Evolutionary conservation across 208 protist genomes (phyloP), one percentile per base, ranked within the genome.

Genomic region (Tritrichomonas musculus): DNA sequence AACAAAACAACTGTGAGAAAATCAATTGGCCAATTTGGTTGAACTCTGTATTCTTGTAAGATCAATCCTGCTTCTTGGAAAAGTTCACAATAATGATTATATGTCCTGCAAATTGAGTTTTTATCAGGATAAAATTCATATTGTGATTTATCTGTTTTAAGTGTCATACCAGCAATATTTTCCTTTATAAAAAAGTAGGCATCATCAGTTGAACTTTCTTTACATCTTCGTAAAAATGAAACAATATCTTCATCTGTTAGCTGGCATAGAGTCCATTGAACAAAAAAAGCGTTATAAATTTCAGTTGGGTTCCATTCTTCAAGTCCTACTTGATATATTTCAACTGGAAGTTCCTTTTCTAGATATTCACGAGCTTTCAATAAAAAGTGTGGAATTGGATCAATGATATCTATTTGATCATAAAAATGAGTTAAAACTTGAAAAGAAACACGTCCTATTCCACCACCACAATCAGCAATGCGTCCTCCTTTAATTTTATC

Each of bases 311-410:
- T 88, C 77, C 77, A 88, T 88, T 88, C 77, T 88, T 88, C 77
- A 57, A 88, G 77, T 57, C 77, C 77, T 2, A 57, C 47, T 88
- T 88, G 77, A n/a, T 41, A 20, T 88, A 49, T 88, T 60, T 88
- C 77, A 9, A 88, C 77, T 60, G 77, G 47, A 8, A 49, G 17
- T 39, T 60, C 77, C 39, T 88, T 88, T 88, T 88, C 77, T 20
- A 88, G 44, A 36, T 88, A 57, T 57, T 88, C 77, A 3, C 77
- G 13, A 27, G 77, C 77, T 39, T 88, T 88, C 33, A 88, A 57
- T 30, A 88, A 57, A 36, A 88, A 88, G 9, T 88, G 77, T 39
- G 77, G 77, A 57, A 88, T 88, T 39, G 77, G 77, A 88, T 88
- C 77, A 53, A 88, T 57, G 27, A 88, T 88, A 39, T 88, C 77